phyloP scores from a whole-genome alignment of 2,329 filamentous ascomycete species.

The Curvularia sp. region DNA sequence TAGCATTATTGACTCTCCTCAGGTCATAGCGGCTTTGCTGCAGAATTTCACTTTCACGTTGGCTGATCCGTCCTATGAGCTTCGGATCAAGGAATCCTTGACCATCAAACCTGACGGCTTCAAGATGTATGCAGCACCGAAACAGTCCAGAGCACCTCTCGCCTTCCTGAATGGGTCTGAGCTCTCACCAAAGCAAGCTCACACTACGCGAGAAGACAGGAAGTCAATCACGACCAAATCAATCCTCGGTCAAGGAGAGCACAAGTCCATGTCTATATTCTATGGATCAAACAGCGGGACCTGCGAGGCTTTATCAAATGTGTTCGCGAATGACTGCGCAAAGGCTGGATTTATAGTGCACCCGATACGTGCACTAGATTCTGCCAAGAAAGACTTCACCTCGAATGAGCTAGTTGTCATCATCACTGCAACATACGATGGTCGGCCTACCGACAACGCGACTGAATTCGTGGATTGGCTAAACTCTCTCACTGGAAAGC shows the following conservation, averaged over 20 bases:
- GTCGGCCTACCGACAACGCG: conserved; percentile 48
- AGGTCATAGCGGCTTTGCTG: not conserved
- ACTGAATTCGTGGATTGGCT: conserved; percentile 47
- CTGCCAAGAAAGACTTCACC: conserved; percentile 26
- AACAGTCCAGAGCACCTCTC: not conserved
- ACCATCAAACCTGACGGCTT: conserved; percentile 52
- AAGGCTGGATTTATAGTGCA: not conserved
- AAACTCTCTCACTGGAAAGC: conserved; percentile 50
- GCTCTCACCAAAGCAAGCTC: not conserved
- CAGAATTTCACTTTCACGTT: conserved; percentile 43
- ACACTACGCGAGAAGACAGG: not conserved
- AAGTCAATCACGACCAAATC: not conserved
- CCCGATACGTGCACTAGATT: conserved; percentile 17
- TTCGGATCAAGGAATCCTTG: conserved; percentile 48
- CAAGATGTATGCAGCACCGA: conserved; percentile 33
- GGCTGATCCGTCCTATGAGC: conserved; percentile 46
- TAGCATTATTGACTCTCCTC: not conserved
- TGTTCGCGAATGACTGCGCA: conserved; percentile 31
- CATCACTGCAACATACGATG: conserved; percentile 48
- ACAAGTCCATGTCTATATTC: conserved; percentile 26
- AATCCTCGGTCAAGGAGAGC: not conserved
- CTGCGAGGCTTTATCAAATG: conserved; percentile 44
- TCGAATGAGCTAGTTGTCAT: conserved; percentile 42
- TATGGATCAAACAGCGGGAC: conserved; percentile 44
- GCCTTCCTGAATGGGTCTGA: not conserved